phyloP scores from a whole-genome alignment of 352 stramenopile species.

The Phytopythium oedochilum region DNA sequence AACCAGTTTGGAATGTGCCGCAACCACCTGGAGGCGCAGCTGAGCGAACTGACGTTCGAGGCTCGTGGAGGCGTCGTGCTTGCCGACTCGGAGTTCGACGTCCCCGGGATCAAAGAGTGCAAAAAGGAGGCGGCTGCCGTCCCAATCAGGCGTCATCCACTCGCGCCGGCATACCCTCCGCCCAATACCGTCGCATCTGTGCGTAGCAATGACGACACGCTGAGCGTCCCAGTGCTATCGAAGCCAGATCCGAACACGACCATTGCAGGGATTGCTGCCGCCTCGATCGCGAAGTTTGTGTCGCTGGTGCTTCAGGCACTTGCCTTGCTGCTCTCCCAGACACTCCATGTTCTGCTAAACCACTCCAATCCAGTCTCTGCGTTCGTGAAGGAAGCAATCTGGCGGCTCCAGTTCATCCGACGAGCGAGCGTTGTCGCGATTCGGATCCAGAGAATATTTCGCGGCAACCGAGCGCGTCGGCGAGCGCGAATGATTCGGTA shows the following conservation, averaged over 20 bases:
- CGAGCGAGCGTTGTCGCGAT: constrained; percentile 44
- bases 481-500: constrained; percentile 31
- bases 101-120: constrained; percentile 55
- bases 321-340: not conserved
- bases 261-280: not conserved
- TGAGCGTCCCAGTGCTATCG: not conserved
- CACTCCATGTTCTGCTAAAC: constrained; percentile 13
- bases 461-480: constrained; percentile 51
- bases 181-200: constrained; percentile 1
- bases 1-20: constrained; percentile 67
- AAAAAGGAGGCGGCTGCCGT: constrained; percentile 21
- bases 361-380: constrained; percentile 37
- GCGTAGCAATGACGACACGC: no score
- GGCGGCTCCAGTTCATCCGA: constrained; percentile 55
- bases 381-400: constrained; percentile 46
- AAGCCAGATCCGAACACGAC: not conserved
- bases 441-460: constrained; percentile 61
- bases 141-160: constrained; percentile 25
- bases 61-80: constrained; percentile 31
- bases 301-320: not conserved
- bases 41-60: constrained; percentile 50
- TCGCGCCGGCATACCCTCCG: constrained; percentile 47
- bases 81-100: constrained; percentile 59
- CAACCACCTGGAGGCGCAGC: constrained; percentile 61
- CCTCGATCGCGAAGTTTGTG: not conserved